Evolutionary conservation across 306 rosid genomes (phyloP).

Genomic region (Carpinus viminea): DNA sequence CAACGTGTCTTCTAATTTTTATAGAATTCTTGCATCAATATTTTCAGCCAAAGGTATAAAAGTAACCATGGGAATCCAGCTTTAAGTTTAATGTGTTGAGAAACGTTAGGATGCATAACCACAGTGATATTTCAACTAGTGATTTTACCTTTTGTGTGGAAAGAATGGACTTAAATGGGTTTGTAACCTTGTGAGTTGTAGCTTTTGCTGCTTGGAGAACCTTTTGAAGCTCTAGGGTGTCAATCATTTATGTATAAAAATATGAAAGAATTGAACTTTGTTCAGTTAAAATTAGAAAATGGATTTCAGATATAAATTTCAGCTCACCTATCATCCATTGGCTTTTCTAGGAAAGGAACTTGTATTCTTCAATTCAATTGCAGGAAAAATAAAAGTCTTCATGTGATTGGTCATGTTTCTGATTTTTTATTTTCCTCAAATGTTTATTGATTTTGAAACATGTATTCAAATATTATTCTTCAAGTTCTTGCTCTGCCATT

Average conservation of each 20-base stretch:
- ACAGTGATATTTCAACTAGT: neutral
- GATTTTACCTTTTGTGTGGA: neutral
- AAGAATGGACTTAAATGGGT: neutral
- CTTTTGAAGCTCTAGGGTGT: neutral
- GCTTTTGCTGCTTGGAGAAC: neutral
- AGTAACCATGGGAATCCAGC: neutral
- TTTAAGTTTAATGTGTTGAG: neutral
- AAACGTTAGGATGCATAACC: neutral
- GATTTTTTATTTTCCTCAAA: neutral
- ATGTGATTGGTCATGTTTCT: neutral
- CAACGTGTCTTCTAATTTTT: neutral
- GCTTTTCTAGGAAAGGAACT: neutral
- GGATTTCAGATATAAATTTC: neutral
- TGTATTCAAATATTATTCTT: neutral
- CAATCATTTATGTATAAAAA: neutral
- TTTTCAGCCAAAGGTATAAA: neutral
- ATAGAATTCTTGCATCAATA: neutral
- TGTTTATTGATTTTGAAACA: neutral
- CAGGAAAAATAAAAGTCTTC: constrained; percentile 2
- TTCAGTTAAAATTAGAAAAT: neutral
- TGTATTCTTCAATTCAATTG: neutral
- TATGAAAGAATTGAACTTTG: neutral
- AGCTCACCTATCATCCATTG: neutral
- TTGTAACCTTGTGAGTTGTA: neutral
- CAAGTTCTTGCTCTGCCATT: neutral